Evolutionary conservation across 2,329 filamentous ascomycete genomes (phyloP).

Genomic region (Cryphonectria japonica): DNA sequence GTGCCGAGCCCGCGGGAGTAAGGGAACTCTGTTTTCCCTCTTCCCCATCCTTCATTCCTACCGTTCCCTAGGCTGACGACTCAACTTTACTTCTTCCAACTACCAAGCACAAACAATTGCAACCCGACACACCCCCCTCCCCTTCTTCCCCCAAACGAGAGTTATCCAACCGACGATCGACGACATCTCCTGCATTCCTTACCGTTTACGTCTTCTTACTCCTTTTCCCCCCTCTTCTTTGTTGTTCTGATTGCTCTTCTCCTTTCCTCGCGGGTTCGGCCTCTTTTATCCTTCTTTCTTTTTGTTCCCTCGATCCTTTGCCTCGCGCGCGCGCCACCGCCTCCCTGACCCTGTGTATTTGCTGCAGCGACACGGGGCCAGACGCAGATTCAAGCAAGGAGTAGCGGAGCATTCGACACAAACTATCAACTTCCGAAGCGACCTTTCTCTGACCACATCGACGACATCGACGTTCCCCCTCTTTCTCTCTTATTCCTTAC

Average conservation of each 20-base stretch:
- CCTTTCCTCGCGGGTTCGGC: neutral
- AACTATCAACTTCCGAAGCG: neutral
- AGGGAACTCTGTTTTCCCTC: neutral
- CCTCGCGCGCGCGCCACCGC: neutral
- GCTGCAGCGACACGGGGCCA: neutral
- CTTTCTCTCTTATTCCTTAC: constrained; percentile 1
- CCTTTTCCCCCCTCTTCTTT: neutral
- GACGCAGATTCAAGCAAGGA: neutral
- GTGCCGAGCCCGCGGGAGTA: neutral
- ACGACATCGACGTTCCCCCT: neutral
- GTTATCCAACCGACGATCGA: constrained; percentile 17
- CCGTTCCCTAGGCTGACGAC: constrained; percentile 7
- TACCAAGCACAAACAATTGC: neutral
- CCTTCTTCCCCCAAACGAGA: neutral
- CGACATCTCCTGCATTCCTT: constrained; percentile 16
- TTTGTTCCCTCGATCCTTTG: neutral
- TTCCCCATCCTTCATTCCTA: constrained; percentile 11
- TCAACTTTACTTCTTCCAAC: constrained; percentile 5
- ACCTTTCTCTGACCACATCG: neutral
- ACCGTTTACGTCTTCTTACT: constrained; percentile 8
- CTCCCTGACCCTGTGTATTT: neutral
- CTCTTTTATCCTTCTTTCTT: neutral
- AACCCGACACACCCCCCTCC: constrained; percentile 1
- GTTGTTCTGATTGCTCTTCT: neutral
- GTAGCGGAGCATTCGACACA: neutral